Conservation (phyloP, 2,329 filamentous ascomycete species). For the Aspergillus transmontanensis region DNA sequence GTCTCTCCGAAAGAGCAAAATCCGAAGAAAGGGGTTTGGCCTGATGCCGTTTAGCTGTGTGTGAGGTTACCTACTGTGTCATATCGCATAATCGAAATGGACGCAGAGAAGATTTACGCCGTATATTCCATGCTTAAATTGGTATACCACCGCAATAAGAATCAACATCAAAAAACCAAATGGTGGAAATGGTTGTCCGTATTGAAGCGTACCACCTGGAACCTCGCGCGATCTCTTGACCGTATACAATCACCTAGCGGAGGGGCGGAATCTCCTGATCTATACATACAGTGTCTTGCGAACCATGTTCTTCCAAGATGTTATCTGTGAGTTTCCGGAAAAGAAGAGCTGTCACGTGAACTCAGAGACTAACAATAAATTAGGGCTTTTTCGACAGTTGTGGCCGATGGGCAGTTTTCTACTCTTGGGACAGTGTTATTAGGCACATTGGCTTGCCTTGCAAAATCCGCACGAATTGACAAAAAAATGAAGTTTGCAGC, state of each 20-base stretch:
- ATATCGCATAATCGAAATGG: constrained; percentile 23
- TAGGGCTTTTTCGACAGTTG: constrained; percentile 65
- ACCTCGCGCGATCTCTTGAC: constrained; percentile 53
- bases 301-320: constrained; percentile 42
- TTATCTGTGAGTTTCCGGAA: constrained; percentile 40
- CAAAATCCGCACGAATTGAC: constrained; percentile 45
- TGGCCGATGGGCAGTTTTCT: constrained; percentile 73
- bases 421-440: constrained; percentile 70
- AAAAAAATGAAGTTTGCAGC: constrained; percentile 21
- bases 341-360: neutral
- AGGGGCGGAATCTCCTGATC: constrained; percentile 14
- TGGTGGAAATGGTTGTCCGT: constrained; percentile 80
- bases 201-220: constrained; percentile 67
- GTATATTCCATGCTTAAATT: constrained; percentile 60
- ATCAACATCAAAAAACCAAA: constrained; percentile 78
- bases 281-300: constrained; percentile 37
- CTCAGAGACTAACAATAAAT: neutral
- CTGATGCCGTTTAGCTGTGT: neutral
- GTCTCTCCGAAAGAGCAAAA: neutral
- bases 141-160: constrained; percentile 81
- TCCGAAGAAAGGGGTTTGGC: neutral
- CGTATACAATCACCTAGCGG: constrained; percentile 25
- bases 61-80: neutral
- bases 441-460: constrained; percentile 63
- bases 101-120: constrained; percentile 30